Percentiles rank a stretch among this genome's conserved stretches.
Evolutionary conservation across 1,139 yeast genomes (phyloP).

Genomic region (Sugiyamaella paludigena): DNA sequence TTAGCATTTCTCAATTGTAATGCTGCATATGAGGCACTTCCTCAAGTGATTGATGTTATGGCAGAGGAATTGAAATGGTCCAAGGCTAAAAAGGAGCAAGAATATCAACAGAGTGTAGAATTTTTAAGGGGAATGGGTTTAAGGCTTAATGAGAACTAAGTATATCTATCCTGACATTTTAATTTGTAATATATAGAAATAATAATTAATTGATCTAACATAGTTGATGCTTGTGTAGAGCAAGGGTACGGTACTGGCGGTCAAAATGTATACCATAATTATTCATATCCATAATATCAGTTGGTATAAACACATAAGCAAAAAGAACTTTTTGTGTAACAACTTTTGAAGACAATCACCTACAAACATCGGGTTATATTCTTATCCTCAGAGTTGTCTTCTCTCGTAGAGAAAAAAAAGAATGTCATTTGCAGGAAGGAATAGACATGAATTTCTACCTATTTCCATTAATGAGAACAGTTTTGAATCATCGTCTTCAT

Average conservation of each 20-base stretch:
- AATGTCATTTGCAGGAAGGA: too few species aligned
- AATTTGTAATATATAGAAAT: too few species aligned
- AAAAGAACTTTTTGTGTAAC: too few species aligned
- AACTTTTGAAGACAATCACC: too few species aligned
- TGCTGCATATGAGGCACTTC: slow-evolving; percentile 78
- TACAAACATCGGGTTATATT: too few species aligned
- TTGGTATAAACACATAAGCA: not conserved
- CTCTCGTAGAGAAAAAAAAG: too few species aligned
- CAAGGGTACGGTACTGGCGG: not conserved
- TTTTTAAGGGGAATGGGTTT: slow-evolving; percentile 45
- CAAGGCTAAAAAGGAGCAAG: slow-evolving; percentile 53
- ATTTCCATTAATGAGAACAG: too few species aligned
- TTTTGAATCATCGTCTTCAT: too few species aligned
- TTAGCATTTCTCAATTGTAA: slow-evolving; percentile 88
- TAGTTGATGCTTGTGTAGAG: too few species aligned
- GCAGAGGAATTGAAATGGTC: slow-evolving; percentile 77
- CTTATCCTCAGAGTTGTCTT: too few species aligned
- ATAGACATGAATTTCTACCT: too few species aligned
- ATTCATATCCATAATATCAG: not conserved
- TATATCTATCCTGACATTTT: too few species aligned
- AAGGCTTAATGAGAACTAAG: not conserved
- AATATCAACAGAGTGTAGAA: slow-evolving; percentile 41
- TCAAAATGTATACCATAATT: not conserved
- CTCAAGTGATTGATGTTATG: slow-evolving; percentile 84
- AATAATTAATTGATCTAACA: not conserved